Evolutionary conservation across 1,284 basidiomycete genomes (phyloP).

Genomic region (Athelia sp.): DNA sequence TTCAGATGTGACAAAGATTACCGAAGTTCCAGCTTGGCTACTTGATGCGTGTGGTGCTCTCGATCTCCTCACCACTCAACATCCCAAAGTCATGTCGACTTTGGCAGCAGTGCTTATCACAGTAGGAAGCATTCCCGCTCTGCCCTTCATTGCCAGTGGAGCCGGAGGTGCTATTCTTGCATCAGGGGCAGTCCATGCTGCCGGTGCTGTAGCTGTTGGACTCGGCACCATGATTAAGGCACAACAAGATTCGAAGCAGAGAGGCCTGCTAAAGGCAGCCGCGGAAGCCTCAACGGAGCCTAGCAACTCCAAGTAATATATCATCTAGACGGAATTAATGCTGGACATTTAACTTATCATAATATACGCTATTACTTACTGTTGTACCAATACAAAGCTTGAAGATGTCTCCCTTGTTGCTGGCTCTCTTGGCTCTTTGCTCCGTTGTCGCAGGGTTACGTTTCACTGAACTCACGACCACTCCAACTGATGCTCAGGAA

Average conservation of each 20-base stretch:
- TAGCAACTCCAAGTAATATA: background rate
- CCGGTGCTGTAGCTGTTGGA: conserved; percentile 70
- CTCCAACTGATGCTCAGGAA: too few species aligned
- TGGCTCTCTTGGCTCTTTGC: too few species aligned
- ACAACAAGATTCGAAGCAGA: conserved; percentile 30
- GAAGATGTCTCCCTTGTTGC: too few species aligned
- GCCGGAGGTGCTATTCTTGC: conserved; percentile 68
- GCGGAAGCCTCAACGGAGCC: background rate
- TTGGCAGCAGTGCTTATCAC: conserved; percentile 73
- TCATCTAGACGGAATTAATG: too few species aligned
- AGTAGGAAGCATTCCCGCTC: conserved; percentile 63
- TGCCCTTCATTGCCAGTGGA: conserved; percentile 60
- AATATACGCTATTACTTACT: background rate
- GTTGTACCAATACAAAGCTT: too few species aligned
- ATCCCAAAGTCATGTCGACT: conserved; percentile 70
- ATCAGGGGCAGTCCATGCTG: conserved; percentile 65
- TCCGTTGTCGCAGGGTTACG: too few species aligned
- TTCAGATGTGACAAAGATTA: conserved; percentile 43
- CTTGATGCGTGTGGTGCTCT: conserved; percentile 69
- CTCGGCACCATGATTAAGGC: conserved; percentile 51
- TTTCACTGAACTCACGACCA: too few species aligned
- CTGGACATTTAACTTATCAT: background rate
- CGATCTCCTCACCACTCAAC: conserved; percentile 66
- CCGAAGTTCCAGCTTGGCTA: conserved; percentile 67
- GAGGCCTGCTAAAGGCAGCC: conserved; percentile 6